Evolutionary conservation across 1,284 basidiomycete species (phyloP).

Genomic region (Ustilago curta): DNA sequence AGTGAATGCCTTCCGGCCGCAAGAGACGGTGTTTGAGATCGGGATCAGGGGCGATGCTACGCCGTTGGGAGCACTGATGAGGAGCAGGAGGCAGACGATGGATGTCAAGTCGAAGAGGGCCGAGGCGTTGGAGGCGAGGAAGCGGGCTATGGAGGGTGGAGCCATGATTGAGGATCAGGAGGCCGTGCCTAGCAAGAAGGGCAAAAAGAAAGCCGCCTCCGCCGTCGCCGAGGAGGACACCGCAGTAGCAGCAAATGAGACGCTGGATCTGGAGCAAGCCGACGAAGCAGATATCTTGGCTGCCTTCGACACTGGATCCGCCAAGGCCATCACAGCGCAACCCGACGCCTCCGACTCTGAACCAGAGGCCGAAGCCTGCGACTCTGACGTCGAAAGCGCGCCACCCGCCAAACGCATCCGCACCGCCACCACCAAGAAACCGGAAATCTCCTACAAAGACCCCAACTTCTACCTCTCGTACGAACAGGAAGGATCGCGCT

Average conservation of each 20-base stretch:
- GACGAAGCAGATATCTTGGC: conserved; percentile 61
- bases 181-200: conserved; percentile 3
- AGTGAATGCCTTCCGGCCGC: conserved; percentile 84
- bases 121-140: conserved; percentile 47
- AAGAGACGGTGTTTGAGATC: conserved; percentile 92
- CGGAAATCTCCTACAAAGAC: conserved; percentile 76
- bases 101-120: conserved; percentile 73
- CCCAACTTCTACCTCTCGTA: conserved; percentile 91
- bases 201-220: conserved; percentile 47
- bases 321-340: neutral
- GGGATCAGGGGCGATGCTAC: conserved; percentile 78
- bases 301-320: conserved; percentile 44
- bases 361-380: conserved; percentile 70
- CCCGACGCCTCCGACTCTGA: neutral
- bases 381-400: conserved; percentile 69
- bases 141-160: conserved; percentile 61
- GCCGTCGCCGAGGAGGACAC: conserved; percentile 64
- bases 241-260: conserved; percentile 56
- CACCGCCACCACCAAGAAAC: neutral
- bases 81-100: conserved; percentile 83
- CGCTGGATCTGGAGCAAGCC: conserved; percentile 75
- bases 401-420: conserved; percentile 43
- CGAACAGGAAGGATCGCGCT: conserved; percentile 83
- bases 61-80: conserved; percentile 77
- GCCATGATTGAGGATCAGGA: conserved; percentile 23